Evolutionary conservation across 768 basidiomycete species (phyloP).

Genomic region (Naganishia antarctica): DNA sequence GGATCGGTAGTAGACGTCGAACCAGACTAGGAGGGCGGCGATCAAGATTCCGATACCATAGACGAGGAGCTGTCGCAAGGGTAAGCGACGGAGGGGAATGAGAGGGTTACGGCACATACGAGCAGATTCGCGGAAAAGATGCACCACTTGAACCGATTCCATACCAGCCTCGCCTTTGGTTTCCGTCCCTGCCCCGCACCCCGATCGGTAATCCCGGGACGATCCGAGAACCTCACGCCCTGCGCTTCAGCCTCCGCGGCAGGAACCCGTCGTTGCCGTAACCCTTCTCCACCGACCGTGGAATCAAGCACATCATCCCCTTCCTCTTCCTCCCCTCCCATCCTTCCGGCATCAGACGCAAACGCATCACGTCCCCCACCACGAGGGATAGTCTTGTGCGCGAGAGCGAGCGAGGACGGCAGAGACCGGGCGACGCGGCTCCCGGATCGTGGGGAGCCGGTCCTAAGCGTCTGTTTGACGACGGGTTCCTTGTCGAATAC

Average conservation of each 20-base stretch:
- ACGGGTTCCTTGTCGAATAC: constrained; percentile 61
- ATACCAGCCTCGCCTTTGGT: constrained; percentile 56
- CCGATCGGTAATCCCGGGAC: too few species aligned
- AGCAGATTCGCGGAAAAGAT: constrained; percentile 64
- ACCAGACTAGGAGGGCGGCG: constrained; percentile 68
- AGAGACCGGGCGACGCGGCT: not conserved
- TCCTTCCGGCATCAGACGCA: constrained; percentile 53
- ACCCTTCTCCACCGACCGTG: not conserved
- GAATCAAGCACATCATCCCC: constrained; percentile 54
- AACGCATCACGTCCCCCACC: constrained; percentile 7
- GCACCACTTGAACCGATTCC: constrained; percentile 82
- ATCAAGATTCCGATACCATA: constrained; percentile 64
- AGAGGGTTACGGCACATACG: constrained; percentile 48
- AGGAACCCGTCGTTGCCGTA: not conserved
- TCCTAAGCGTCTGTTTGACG: not conserved
- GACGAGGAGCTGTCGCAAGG: constrained; percentile 53
- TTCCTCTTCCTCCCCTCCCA: constrained; percentile 57
- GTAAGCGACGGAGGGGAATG: not conserved
- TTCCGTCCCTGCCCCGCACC: constrained; percentile 52
- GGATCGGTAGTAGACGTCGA: constrained; percentile 65
- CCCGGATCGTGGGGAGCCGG: not conserved
- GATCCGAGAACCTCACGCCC: constrained; percentile 33
- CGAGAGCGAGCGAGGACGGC: not conserved
- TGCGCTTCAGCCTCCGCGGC: constrained; percentile 30
- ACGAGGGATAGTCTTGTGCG: constrained; percentile 12